These are phyloP conservation scores for Pseudotulostoma volvatum DNA, from an alignment of 495 filamentous ascomycete genomes.

Conservation along the genomic window DNA sequence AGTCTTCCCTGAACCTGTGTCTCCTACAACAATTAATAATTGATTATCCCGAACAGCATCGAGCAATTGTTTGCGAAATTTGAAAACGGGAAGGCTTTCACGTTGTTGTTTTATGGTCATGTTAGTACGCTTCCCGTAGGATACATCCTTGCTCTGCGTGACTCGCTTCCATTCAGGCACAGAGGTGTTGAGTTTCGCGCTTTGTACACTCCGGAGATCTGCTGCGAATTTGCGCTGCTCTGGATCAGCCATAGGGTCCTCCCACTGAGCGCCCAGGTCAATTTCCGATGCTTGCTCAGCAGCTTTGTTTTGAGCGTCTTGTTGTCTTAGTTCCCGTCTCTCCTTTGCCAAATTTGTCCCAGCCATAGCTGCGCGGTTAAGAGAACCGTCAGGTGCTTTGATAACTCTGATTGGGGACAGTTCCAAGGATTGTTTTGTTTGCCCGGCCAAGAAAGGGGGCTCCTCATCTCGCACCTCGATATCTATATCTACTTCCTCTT, in stretches of 20 bases:
- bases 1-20: conserved; percentile 95
- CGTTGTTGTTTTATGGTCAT: conserved; percentile 94
- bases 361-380: conserved; percentile 90
- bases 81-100: conserved; percentile 78
- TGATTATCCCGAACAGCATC: conserved; percentile 81
- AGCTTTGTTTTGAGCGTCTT: conserved; percentile 72
- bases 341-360: conserved; percentile 85
- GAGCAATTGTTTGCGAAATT: conserved; percentile 74
- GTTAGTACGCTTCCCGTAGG: conserved; percentile 70
- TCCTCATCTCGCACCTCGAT: conserved; percentile 95
- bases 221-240: conserved; percentile 74
- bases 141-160: conserved; percentile 64
- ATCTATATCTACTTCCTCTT: conserved; percentile 92
- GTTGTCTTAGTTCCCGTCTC: conserved; percentile 70
- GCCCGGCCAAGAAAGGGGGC: conserved; percentile 86
- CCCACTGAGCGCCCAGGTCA: conserved; percentile 83
- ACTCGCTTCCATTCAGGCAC: conserved; percentile 90
- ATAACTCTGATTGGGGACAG: conserved; percentile 89
- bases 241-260: conserved; percentile 84
- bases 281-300: conserved; percentile 62
- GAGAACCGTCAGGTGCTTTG: conserved; percentile 89
- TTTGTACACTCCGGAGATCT: conserved; percentile 49
- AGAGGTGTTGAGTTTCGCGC: conserved; percentile 40
- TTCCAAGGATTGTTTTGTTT: conserved; percentile 90
- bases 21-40: conserved; percentile 87